Evolutionary conservation across 768 basidiomycete genomes (phyloP).

Genomic region (Suillus tomentosus): DNA sequence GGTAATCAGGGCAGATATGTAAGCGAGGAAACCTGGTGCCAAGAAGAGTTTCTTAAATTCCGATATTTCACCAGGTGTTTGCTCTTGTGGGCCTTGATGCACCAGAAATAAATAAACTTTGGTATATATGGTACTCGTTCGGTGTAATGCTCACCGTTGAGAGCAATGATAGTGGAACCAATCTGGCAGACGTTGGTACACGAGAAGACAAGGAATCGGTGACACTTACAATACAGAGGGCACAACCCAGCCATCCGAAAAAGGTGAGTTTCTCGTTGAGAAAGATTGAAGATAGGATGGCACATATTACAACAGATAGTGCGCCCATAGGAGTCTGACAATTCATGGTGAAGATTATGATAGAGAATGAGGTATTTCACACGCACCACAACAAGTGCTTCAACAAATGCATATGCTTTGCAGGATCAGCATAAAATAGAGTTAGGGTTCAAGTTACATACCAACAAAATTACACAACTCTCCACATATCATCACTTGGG

Average conservation of each 20-base stretch:
- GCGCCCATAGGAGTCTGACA: slow-evolving; percentile 89
- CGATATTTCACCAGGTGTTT: slow-evolving; percentile 65
- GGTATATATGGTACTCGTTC: neutral
- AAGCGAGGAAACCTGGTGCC: slow-evolving; percentile 80
- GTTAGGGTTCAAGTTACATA: slow-evolving; percentile 38
- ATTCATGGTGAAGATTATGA: slow-evolving; percentile 4
- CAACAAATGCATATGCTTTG: slow-evolving; percentile 83
- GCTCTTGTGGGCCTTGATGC: slow-evolving; percentile 63
- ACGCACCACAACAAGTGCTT: slow-evolving; percentile 89
- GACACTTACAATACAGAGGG: slow-evolving; percentile 78
- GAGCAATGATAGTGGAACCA: slow-evolving; percentile 86
- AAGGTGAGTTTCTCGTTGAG: slow-evolving; percentile 91
- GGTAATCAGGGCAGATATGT: slow-evolving; percentile 61
- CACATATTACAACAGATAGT: slow-evolving; percentile 93
- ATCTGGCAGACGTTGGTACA: slow-evolving; percentile 44
- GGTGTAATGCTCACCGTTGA: slow-evolving; percentile 62
- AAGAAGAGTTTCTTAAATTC: slow-evolving; percentile 77
- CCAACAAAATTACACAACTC: slow-evolving; percentile 86
- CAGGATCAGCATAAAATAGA: slow-evolving; percentile 17
- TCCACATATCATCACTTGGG: slow-evolving; percentile 86
- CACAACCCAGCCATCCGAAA: slow-evolving; percentile 97
- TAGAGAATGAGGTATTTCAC: slow-evolving; percentile 11
- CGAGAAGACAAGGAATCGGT: neutral
- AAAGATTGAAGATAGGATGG: slow-evolving; percentile 90
- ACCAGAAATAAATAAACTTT: slow-evolving; percentile 5